Percentiles rank a stretch among this genome's conserved stretches.
These are phyloP conservation scores for Lentinula novae-zelandiae DNA, from an alignment of 1,284 basidiomycete species.

Conservation along the genomic window DNA sequence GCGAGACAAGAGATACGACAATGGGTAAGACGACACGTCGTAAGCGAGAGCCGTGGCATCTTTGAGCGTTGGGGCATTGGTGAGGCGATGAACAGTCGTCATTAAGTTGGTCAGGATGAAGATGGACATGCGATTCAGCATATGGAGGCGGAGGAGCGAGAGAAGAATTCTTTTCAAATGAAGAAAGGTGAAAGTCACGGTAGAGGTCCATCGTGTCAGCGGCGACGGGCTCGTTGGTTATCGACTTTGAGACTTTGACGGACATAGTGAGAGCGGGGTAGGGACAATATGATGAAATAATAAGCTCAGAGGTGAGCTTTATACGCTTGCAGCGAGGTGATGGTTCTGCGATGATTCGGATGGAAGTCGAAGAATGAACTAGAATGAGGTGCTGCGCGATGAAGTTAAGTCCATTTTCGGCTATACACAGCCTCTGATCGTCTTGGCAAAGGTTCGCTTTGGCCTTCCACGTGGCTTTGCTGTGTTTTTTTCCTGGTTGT, in stretches of 20 bases:
- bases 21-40: constrained; percentile 31
- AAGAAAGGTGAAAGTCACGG: not conserved
- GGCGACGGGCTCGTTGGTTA: constrained; percentile 7
- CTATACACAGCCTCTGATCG: not conserved
- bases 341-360: too few species aligned
- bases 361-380: too few species aligned
- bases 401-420: not conserved
- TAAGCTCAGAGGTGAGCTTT: too few species aligned
- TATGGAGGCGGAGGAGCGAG: not conserved
- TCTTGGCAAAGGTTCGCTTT: not conserved
- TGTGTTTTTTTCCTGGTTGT: too few species aligned
- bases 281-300: too few species aligned
- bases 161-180: not conserved
- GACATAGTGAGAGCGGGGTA: not conserved
- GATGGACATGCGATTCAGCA: constrained; percentile 13
- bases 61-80: constrained; percentile 20
- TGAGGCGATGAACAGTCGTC: not conserved
- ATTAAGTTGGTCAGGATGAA: constrained; percentile 9
- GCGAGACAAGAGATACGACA: constrained; percentile 25
- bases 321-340: too few species aligned
- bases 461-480: not conserved
- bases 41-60: constrained; percentile 35
- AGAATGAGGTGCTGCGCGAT: not conserved
- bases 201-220: constrained; percentile 11
- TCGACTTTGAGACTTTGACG: not conserved